Evolutionary conservation across 768 basidiomycete genomes (phyloP).

Genomic region (Terana coerulea): DNA sequence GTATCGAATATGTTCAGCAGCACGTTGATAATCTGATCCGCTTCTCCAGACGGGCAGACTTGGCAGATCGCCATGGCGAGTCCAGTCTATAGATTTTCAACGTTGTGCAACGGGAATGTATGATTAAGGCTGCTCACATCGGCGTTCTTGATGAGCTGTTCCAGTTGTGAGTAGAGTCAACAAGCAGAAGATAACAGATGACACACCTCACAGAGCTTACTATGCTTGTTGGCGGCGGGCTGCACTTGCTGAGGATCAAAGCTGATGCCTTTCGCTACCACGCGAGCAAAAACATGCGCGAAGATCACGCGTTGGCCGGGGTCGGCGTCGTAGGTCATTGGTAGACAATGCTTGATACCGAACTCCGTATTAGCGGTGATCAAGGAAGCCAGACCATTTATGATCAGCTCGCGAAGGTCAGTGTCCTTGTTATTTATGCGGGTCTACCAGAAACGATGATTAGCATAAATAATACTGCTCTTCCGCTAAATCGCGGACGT

Average conservation of each 20-base stretch:
- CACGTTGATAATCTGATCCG: conserved; percentile 82
- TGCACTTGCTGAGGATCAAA: conserved; percentile 59
- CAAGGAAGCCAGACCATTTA: conserved; percentile 76
- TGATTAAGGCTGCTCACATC: conserved; percentile 45
- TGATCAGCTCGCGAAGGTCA: conserved; percentile 71
- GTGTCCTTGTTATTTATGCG: conserved; percentile 21
- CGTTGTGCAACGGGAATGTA: neutral
- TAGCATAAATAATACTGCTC: neutral
- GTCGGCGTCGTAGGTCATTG: conserved; percentile 73
- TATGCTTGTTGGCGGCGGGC: conserved; percentile 21
- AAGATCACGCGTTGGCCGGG: conserved; percentile 72
- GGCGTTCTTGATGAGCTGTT: conserved; percentile 66
- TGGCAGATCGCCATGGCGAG: conserved; percentile 86
- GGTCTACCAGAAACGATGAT: conserved; percentile 11
- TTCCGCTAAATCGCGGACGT: neutral
- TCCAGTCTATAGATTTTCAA: conserved; percentile 46
- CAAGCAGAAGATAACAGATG: neutral
- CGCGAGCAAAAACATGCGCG: conserved; percentile 78
- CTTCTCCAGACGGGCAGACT: conserved; percentile 72
- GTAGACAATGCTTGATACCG: conserved; percentile 84
- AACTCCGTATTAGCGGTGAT: conserved; percentile 83
- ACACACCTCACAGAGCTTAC: conserved; percentile 32
- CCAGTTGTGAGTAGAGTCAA: neutral
- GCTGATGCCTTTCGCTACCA: conserved; percentile 74
- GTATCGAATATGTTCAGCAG: conserved; percentile 86